Evolutionary conservation across 2,329 filamentous ascomycete genomes (phyloP), one percentile per base, ranked within the genome.

Genomic region (Myriangium duriaei): DNA sequence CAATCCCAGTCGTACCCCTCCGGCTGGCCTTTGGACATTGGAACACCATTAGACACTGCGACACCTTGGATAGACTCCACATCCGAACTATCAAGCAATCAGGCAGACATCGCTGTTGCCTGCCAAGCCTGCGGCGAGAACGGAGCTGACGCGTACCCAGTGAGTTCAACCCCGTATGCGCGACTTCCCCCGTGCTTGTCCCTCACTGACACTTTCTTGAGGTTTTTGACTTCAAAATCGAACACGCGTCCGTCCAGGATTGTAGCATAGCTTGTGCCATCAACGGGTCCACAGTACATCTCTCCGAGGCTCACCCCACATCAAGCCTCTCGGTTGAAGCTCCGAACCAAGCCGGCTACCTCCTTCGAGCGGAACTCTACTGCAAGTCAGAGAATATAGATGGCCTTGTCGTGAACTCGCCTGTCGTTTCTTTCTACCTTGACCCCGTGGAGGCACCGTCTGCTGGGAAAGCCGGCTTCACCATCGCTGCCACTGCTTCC

Each of bases 111-210:
- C 30, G 39, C 24, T 26, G 30, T 45, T 14, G 37, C 40, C 16
- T 47, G 45, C 28, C 10, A 32, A 28, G 37, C 26, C 34, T 47
- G 45, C 26, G 32, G 37, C 37, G 18, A 30, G 31, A 37, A 28
- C 14, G 35, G 28, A 36, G 45, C 39, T 45, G 45, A 47, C 45
- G 45, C 39, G 40, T 39, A 39, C 34, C 38, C 44, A 15, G 45
- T 47, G 31, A 19, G 45, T 39, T 34, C 30, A 42, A 26, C 7
- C 7, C 21, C 7, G n/a, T n/a, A n/a, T n/a, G n/a, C n/a, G n/a
- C n/a, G n/a, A n/a, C n/a, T n/a, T n/a, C n/a, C n/a, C n/a, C n/a
- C n/a, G n/a, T 37, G 14, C 10, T 14, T 26, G 9, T 21, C 14
- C 14, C 9, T 30, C 16, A 30, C 35, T 37, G 14, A 39, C 18